phyloP scores from a whole-genome alignment of 1,284 basidiomycete genomes.

The Ustilago lituana region DNA sequence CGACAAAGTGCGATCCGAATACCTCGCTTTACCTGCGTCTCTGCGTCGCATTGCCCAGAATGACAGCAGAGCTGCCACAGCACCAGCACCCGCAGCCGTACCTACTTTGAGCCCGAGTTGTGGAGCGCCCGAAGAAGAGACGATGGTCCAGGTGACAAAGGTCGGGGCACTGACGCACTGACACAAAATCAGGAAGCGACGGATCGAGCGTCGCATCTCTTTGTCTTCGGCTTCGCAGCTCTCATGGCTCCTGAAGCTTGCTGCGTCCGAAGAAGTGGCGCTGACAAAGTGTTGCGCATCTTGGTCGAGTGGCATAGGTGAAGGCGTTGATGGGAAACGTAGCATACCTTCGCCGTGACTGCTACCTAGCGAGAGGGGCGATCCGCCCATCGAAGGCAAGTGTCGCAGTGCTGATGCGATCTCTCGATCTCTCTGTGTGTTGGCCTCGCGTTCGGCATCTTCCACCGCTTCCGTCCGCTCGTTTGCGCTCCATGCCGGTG shows the following conservation, averaged over 20 bases:
- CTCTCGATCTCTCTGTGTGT: slow-evolving; percentile 42
- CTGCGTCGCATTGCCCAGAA: slow-evolving; percentile 33
- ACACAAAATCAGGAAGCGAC: slow-evolving; percentile 45
- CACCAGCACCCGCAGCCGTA: slow-evolving; percentile 16
- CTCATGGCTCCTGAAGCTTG: slow-evolving; percentile 53
- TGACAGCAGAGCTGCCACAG: slow-evolving; percentile 4
- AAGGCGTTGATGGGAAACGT: slow-evolving; percentile 4
- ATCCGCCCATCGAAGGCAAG: slow-evolving; percentile 35
- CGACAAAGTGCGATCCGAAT: slow-evolving; percentile 34
- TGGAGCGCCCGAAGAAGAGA: slow-evolving; percentile 27
- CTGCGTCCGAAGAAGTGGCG: slow-evolving; percentile 3
- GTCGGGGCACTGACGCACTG: slow-evolving; percentile 56
- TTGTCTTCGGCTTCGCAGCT: slow-evolving; percentile 69
- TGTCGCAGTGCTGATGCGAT: slow-evolving; percentile 48
- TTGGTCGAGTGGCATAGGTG: slow-evolving; percentile 8
- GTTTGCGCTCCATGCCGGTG: slow-evolving; percentile 19
- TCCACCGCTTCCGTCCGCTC: slow-evolving; percentile 33
- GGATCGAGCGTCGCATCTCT: slow-evolving; percentile 36
- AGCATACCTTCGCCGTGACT: neutral
- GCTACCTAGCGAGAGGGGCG: slow-evolving; percentile 38
- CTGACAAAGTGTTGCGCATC: no score
- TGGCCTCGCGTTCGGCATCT: slow-evolving; percentile 26
- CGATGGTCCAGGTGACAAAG: slow-evolving; percentile 56
- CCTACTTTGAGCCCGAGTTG: slow-evolving; percentile 22
- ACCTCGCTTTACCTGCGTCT: slow-evolving; percentile 28